Evolutionary conservation across 2,329 filamentous ascomycete genomes (phyloP).

Genomic region (Fusarium guadeloupense): DNA sequence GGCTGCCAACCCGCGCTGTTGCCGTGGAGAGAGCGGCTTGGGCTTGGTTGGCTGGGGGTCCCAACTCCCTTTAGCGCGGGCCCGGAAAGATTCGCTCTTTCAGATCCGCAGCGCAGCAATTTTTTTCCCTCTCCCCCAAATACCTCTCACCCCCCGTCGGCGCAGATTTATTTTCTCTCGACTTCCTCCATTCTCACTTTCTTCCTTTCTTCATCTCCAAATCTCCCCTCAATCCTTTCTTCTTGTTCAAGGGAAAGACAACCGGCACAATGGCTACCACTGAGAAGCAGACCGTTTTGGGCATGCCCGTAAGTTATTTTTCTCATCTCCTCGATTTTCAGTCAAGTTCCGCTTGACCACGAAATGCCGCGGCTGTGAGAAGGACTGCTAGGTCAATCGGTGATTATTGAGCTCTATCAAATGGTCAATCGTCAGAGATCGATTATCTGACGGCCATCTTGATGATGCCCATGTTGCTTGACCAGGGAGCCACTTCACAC

Average conservation of each 20-base stretch:
- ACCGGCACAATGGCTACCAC: constrained; percentile 65
- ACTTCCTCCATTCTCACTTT: constrained; percentile 54
- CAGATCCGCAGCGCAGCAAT: constrained; percentile 54
- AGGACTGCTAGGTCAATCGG: constrained; percentile 14
- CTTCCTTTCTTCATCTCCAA: constrained; percentile 56
- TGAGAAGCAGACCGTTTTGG: constrained; percentile 67
- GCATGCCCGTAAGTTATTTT: constrained; percentile 70
- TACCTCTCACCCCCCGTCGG: constrained; percentile 55
- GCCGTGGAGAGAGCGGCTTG: constrained; percentile 47
- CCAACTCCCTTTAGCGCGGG: constrained; percentile 49
- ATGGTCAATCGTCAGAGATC: constrained; percentile 27
- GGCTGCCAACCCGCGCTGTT: constrained; percentile 48
- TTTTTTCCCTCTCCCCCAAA: constrained; percentile 59
- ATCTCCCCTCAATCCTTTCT: constrained; percentile 72
- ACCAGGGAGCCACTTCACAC: neutral
- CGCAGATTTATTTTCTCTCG: constrained; percentile 57
- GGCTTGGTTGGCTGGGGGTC: constrained; percentile 40
- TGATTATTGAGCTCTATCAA: constrained; percentile 2
- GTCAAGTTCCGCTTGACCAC: constrained; percentile 19
- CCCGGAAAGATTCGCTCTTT: constrained; percentile 64
- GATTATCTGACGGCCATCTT: neutral
- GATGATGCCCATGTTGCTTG: neutral
- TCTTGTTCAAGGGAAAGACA: constrained; percentile 55
- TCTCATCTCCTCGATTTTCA: constrained; percentile 11
- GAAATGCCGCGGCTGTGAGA: constrained; percentile 46